These are phyloP conservation scores for Septoria linicola DNA, from an alignment of 2,329 filamentous ascomycete species.

Conservation along the genomic window DNA sequence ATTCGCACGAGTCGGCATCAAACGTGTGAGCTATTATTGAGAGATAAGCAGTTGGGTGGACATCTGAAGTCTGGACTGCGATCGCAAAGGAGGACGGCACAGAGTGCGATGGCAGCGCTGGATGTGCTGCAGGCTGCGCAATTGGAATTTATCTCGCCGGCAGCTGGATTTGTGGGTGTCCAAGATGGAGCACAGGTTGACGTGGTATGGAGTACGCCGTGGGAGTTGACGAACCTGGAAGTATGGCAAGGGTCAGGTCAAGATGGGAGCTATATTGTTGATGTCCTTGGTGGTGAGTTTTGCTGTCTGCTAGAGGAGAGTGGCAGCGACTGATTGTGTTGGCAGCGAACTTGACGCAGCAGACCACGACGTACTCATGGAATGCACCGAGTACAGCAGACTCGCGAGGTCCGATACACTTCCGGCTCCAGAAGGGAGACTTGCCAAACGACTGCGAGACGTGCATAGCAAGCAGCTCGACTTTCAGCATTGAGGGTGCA, in stretches of 20 bases:
- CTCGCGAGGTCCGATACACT: slow-evolving; percentile 4
- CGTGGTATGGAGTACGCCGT: slow-evolving; percentile 23
- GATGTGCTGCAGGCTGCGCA: slow-evolving; percentile 17
- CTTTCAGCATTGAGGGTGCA: background rate
- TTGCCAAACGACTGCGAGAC: slow-evolving; percentile 14
- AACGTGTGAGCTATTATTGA: background rate
- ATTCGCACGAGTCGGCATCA: too few relatives aligned
- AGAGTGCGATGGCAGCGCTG: slow-evolving; percentile 13
- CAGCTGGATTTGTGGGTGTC: background rate
- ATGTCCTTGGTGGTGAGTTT: slow-evolving; percentile 21
- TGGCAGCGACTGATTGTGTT: background rate
- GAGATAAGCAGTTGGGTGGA: background rate
- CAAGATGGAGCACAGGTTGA: slow-evolving; percentile 10
- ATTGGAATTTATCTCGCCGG: slow-evolving; percentile 13
- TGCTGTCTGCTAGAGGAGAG: background rate
- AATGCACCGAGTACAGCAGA: background rate
- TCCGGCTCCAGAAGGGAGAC: slow-evolving; percentile 17
- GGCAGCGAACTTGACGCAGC: slow-evolving; percentile 11
- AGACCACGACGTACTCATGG: slow-evolving; percentile 15
- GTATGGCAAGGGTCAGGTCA: slow-evolving; percentile 16
- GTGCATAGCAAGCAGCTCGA: slow-evolving; percentile 12
- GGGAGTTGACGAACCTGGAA: slow-evolving; percentile 19
- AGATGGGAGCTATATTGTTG: slow-evolving; percentile 19
- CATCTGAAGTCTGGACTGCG: background rate
- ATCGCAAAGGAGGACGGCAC: too few relatives aligned